Evolutionary conservation across 345 rosid species (phyloP), one percentile per base, ranked within the genome.

Genomic region (Euphorbia pulcherrima): DNA sequence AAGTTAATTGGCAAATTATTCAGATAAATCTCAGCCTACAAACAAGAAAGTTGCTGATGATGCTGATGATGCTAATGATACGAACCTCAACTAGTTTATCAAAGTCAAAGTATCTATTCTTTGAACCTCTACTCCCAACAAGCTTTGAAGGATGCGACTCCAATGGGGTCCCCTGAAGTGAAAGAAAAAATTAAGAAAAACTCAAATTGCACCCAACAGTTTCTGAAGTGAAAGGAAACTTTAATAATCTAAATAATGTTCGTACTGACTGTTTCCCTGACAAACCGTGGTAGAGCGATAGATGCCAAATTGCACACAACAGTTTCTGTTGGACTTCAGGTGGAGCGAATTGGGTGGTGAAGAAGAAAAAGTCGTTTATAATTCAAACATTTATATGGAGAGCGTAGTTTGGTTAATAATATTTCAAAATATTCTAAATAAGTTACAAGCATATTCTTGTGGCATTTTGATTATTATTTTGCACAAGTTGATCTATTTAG

Each of bases 211-310:
- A 55, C 5, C n/a, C n/a, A n/a, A n/a, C n/a, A n/a, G n/a, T n/a
- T n/a, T n/a, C n/a, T n/a, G 5, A 35, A 35, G 7, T 11, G 6
- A 11, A 60, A 20, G 6, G 51, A n/a, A 9, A 39, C 9, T 30
- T n/a, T n/a, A n/a, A n/a, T 14, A n/a, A 53, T 53, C 18, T 29
- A 62, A 57, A 5, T 23, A 57, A 24, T 66, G 13, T 4, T 27
- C 44, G 72, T 50, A n/a, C 79, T 54, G 37, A 90, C 98, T 85
- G 73, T 90, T 72, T 88, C n/a, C 70, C 95, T 83, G 17, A 90
- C 97, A 64, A 80, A 90, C 64, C 92, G 82, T 1, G 97, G 96
- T 52, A 92, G 74, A 28, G 98, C 98, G 84, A 92, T n/a, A n/a
- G n/a, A n/a, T n/a, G n/a, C n/a, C n/a, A n/a, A n/a, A n/a, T n/a